These are phyloP conservation scores for Xylaria digitata DNA, from an alignment of 2,329 filamentous ascomycete species.

Conservation along the genomic window DNA sequence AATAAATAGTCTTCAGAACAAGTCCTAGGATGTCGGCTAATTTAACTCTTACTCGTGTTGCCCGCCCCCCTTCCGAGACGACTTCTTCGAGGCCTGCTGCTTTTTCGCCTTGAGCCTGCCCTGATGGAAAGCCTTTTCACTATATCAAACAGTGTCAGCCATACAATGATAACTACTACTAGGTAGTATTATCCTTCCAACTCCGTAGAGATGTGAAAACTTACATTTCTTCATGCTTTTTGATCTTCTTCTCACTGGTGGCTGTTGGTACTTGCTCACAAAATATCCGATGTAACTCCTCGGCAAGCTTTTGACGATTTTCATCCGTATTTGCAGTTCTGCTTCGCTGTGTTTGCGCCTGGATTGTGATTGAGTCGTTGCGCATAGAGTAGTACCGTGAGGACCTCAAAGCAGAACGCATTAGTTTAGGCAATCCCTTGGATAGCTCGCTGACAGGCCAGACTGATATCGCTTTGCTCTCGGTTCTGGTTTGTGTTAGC, in stretches of 20 bases:
- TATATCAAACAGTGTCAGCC: constrained; percentile 46
- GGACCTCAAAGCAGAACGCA: constrained; percentile 60
- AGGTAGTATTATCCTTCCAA: no score
- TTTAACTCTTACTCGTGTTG: constrained; percentile 32
- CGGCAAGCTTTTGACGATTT: constrained; percentile 61
- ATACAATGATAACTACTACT: neutral
- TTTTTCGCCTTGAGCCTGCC: constrained; percentile 62
- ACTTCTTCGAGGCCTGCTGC: constrained; percentile 62
- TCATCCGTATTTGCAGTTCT: constrained; percentile 64
- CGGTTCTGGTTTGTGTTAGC: constrained; percentile 58
- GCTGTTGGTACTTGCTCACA: constrained; percentile 58
- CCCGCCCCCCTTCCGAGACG: constrained; percentile 54
- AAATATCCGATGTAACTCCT: constrained; percentile 63
- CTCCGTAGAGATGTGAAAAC: constrained; percentile 34
- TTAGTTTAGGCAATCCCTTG: constrained; percentile 58
- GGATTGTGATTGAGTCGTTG: constrained; percentile 65
- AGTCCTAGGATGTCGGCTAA: neutral
- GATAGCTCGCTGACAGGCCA: constrained; percentile 63
- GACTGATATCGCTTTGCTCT: constrained; percentile 67
- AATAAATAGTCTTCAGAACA: neutral
- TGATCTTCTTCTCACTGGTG: constrained; percentile 58
- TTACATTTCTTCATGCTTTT: constrained; percentile 63
- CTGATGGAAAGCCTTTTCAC: constrained; percentile 60
- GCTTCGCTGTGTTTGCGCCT: constrained; percentile 66
- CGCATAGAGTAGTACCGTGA: constrained; percentile 66